Percentiles rank a stretch among this genome's conserved stretches.
Conservation (phyloP, 2,329 filamentous ascomycete genomes). For the Leptographium wingfieldii region DNA sequence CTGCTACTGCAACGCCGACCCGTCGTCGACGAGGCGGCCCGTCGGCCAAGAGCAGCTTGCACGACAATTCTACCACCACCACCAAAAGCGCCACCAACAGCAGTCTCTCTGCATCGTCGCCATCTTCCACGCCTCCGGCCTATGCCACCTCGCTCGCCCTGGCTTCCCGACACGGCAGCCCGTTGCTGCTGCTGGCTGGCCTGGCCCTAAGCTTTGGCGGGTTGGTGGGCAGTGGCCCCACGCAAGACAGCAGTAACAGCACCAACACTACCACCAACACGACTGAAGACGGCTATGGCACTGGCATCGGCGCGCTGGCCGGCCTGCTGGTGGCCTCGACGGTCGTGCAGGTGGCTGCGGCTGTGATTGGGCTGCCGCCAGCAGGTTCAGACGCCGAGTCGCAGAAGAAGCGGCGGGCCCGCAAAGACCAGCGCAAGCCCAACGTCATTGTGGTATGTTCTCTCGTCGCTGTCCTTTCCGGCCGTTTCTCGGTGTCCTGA, state of each 20-base stretch:
- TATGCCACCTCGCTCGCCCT: slow-evolving; percentile 13
- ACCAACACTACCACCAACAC: background rate
- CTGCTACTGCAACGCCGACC: slow-evolving; percentile 2
- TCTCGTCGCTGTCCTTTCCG: slow-evolving; percentile 2
- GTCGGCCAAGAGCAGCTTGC: background rate
- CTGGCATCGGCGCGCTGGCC: slow-evolving; percentile 16
- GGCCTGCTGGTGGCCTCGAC: slow-evolving; percentile 18
- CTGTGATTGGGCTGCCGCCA: slow-evolving; percentile 49
- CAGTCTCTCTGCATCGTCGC: background rate
- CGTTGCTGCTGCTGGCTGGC: slow-evolving; percentile 16
- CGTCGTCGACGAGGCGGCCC: slow-evolving; percentile 9
- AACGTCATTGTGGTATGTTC: slow-evolving; percentile 33
- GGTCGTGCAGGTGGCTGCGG: slow-evolving; percentile 33
- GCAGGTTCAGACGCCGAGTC: slow-evolving; percentile 36
- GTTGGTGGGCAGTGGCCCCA: slow-evolving; percentile 14
- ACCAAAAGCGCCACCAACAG: background rate
- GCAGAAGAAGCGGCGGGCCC: slow-evolving; percentile 28
- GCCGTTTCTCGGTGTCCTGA: background rate
- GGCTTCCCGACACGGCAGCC: slow-evolving; percentile 18
- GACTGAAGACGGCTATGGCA: slow-evolving; percentile 9
- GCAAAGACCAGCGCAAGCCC: slow-evolving; percentile 29
- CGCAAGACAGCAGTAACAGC: background rate
- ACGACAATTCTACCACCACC: background rate
- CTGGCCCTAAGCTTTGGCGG: slow-evolving; percentile 17
- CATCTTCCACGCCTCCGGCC: background rate